Evolutionary conservation across 768 basidiomycete genomes (phyloP).

Genomic region (Hygrocybe coccinea): DNA sequence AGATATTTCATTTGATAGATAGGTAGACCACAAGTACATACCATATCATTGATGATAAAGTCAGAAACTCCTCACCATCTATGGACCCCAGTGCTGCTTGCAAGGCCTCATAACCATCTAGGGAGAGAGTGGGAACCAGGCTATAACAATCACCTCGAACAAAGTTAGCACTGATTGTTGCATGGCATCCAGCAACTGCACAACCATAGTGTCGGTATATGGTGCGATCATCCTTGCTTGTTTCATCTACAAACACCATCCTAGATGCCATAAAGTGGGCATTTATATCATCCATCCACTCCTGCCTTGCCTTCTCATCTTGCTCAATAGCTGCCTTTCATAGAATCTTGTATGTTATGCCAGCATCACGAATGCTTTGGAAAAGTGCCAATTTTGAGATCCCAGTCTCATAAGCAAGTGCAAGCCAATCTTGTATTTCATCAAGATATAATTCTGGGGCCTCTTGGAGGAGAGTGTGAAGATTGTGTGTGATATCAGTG

Average conservation of each 20-base stretch:
- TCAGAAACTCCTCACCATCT: slow-evolving; percentile 26
- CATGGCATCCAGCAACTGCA: slow-evolving; percentile 17
- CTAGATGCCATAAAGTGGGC: slow-evolving; percentile 12
- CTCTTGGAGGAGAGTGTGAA: slow-evolving; percentile 6
- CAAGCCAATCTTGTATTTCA: slow-evolving; percentile 21
- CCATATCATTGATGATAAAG: slow-evolving; percentile 26
- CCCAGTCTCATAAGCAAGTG: slow-evolving; percentile 12
- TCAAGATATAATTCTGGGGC: slow-evolving; percentile 20
- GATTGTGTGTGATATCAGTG: slow-evolving; percentile 6
- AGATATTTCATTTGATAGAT: neutral
- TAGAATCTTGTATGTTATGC: slow-evolving; percentile 21
- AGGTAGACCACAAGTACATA: slow-evolving; percentile 7
- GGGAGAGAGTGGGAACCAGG: slow-evolving; percentile 23
- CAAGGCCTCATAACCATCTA: slow-evolving; percentile 23
- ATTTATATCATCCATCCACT: neutral
- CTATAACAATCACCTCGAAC: slow-evolving; percentile 20
- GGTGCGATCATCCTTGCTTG: slow-evolving; percentile 32
- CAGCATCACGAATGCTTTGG: slow-evolving; percentile 13
- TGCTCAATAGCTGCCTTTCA: slow-evolving; percentile 14
- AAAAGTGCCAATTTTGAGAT: slow-evolving; percentile 15
- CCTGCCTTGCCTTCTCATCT: too few relatives aligned
- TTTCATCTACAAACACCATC: slow-evolving; percentile 27
- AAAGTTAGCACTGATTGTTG: slow-evolving; percentile 18
- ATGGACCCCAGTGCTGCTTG: slow-evolving; percentile 26
- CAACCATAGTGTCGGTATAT: slow-evolving; percentile 25